Base-by-base conservation (phyloP, 257 asterid genomes). In the Paulownia fortunei region DNA sequence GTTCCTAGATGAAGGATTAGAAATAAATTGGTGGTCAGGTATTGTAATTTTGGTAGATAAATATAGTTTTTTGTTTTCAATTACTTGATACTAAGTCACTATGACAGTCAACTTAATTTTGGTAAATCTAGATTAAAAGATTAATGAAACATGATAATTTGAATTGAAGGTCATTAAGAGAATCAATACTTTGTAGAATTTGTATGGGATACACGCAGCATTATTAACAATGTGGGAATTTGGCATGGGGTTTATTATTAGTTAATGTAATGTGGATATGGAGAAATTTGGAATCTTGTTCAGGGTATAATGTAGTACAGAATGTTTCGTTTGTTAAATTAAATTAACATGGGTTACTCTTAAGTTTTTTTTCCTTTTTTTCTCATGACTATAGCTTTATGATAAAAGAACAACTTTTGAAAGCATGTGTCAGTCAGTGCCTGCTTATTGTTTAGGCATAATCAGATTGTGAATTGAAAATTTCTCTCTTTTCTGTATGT, bases 381-480 rank as follows among this genome's bases (percentile, higher is more conserved):
- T 12, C 30, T 41, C 27, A 24, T 60, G 52, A 42, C 46, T 59
- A 44, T 41, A 39, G 23, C 37, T 52, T 42, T 27, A 77, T n/a
- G 44, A 0, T 46, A 18, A 63, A 21, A 74, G n/a, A 16, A n/a
- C 42, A 58, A 32, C 63, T 12, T 42, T 6, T 39, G 27, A 37
- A 52, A 36, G 72, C 16, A 44, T 72, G 11, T 66, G n/a, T 32
- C 54, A 60, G 49, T 62, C 64, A 30, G 30, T 32, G 2, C 51
- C 37, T 41, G 21, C 41, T 24, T 24, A 51, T 21, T 71, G 47
- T 49, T n/a, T n/a, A n/a, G n/a, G 70, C 66, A 49, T 49, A 49
- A 34, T 59, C 42, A 78, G 72, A 51, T 71, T 60, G 24, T 70
- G 56, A 34, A 37, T 75, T 27, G 52, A n/a, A 72, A 26, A 21